These are phyloP conservation scores for Pythium coloratum DNA, from an alignment of 352 stramenopile species.

Conservation along the genomic window DNA sequence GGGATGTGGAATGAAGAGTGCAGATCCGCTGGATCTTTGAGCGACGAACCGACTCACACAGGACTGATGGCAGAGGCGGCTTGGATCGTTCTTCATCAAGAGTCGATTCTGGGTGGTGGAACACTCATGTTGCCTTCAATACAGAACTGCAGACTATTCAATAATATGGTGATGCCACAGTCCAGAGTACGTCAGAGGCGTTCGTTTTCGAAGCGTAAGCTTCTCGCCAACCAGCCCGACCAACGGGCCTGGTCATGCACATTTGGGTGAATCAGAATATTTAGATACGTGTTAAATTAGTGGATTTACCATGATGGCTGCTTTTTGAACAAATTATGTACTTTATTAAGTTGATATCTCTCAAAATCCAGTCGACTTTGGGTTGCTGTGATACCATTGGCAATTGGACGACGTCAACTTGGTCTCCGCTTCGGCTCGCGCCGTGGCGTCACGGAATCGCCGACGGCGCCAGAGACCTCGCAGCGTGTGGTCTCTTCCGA, in stretches of 20 bases:
- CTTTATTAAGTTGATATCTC: neutral
- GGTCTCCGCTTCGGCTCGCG: neutral
- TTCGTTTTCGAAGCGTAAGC: neutral
- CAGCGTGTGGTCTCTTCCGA: neutral
- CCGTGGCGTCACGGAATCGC: slow-evolving; percentile 1
- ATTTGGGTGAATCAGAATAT: neutral
- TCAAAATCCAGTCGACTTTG: neutral
- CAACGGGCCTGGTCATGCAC: neutral
- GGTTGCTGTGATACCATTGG: neutral
- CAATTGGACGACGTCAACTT: neutral
- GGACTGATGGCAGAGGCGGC: no score
- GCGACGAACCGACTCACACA: no score
- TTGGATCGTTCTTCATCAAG: no score
- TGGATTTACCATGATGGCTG: neutral
- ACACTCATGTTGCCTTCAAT: no score
- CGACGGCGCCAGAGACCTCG: neutral
- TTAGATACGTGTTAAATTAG: neutral
- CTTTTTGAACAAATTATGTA: neutral
- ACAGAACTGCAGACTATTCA: no score
- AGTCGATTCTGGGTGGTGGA: no score
- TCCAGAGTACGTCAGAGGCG: neutral
- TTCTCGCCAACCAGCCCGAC: neutral
- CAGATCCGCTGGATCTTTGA: no score
- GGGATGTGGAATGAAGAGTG: no score
- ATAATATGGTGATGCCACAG: neutral